These are phyloP conservation scores for Spergularia azorica DNA, from an alignment of 179 eudicot genomes.

Conservation along the genomic window DNA sequence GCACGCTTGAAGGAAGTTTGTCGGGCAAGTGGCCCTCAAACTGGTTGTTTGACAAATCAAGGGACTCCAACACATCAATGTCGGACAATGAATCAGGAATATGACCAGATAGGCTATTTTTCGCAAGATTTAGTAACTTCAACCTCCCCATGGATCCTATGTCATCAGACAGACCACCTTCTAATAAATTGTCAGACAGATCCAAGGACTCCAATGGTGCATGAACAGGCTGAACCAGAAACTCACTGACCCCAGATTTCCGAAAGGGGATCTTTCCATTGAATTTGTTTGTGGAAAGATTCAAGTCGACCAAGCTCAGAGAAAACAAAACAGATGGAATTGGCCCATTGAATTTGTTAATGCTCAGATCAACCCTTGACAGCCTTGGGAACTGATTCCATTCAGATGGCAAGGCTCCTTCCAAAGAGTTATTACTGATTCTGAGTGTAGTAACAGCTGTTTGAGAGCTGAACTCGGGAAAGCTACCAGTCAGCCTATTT, in stretches of 20 bases:
- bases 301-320: constrained; percentile 50
- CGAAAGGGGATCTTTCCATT: constrained; percentile 67
- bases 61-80: constrained; percentile 57
- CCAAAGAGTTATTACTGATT: constrained; percentile 61
- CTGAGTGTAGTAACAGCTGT: constrained; percentile 57
- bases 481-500: constrained; percentile 63
- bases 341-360: constrained; percentile 65
- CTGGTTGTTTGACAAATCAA: constrained; percentile 71
- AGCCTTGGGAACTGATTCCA: constrained; percentile 50
- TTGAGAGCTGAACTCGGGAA: constrained; percentile 59
- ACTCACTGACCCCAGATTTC: constrained; percentile 48
- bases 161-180: constrained; percentile 55
- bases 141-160: constrained; percentile 64
- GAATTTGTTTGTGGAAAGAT: constrained; percentile 73
- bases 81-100: constrained; percentile 63
- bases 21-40: constrained; percentile 69
- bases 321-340: constrained; percentile 72
- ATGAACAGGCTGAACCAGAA: constrained; percentile 51
- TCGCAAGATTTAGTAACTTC: constrained; percentile 64
- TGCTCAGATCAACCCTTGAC: constrained; percentile 64
- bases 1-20: constrained; percentile 60
- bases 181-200: constrained; percentile 70
- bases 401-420: constrained; percentile 54
- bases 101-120: constrained; percentile 65
- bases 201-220: constrained; percentile 74